Base-by-base conservation (phyloP, 2,329 filamentous ascomycete genomes). In the Stachybotrys echinatus region DNA sequence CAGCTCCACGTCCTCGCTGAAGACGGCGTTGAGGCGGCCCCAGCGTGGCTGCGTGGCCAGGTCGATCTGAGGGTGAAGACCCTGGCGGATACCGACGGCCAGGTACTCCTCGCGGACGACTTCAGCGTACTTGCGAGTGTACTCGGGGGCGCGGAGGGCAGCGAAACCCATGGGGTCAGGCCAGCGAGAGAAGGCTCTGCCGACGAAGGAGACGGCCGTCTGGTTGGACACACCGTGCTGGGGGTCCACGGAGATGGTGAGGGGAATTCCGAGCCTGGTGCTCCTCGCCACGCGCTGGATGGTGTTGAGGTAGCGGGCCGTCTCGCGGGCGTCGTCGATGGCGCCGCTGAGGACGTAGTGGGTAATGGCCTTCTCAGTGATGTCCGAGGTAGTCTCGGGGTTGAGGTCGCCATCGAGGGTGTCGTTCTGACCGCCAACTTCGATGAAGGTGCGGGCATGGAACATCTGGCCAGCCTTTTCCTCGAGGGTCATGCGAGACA, bases 391-490 rank as follows among this genome's bases (percentile, higher is more conserved):
- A 2, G 27, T 34, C 27, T 52, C 49, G 0, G 49, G 50, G 42
- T 57, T 50, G 1, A 55, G 58, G 44, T 51, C 47, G 38, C 38
- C 48, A 40, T 56, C 53, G 18, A 58, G 50, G 17, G 59, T 54
- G 49, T 61, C 53, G 51, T 65, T 58, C 27, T 34, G 27, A 14
- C 10, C 27, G 27, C 27, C 27, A 14, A 34, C 27, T 14, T 44
- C 49, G 12, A 59, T 52, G 47, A 50, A 58, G 40, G 70, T 51
- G 48, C 65, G 65, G 20, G 64, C 62, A 50, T 76, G 73, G 54
- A 75, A 76, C 48, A 77, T 64, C 54, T 75, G 73, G 1, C 73
- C 74, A 3, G 70, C 74, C 49, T 76, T 77, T 53, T 77, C 74
- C 38, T 73, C 68, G 0, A 77, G 45, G 0, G 68, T 74, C 74